phyloP scores from a whole-genome alignment of 768 basidiomycete genomes.

The Trametes coccinea region DNA sequence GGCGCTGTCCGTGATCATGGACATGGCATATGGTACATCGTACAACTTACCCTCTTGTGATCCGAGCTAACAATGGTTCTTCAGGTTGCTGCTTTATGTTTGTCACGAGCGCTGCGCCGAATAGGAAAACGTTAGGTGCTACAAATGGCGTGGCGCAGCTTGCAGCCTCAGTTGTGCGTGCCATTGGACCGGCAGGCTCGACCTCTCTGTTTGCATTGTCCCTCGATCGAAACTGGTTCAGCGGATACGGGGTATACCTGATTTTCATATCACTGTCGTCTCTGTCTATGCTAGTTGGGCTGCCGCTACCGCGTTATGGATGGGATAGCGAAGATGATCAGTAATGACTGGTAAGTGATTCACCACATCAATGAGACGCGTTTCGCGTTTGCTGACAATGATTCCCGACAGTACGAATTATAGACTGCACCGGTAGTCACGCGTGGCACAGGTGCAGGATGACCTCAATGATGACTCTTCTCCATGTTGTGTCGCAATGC shows the following conservation, averaged over 20 bases:
- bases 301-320: constrained; percentile 21
- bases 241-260: constrained; percentile 45
- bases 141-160: constrained; percentile 60
- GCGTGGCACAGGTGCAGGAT: not conserved
- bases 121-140: constrained; percentile 44
- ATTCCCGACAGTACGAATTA: not conserved
- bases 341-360: constrained; percentile 5
- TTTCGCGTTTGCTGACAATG: not conserved
- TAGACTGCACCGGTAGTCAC: not conserved
- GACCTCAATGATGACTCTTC: not conserved
- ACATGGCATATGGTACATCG: constrained; percentile 34
- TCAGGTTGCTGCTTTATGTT: constrained; percentile 36
- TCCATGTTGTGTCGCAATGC: not conserved
- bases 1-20: constrained; percentile 26
- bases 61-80: not conserved
- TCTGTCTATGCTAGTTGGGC: constrained; percentile 20
- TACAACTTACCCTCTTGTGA: not conserved
- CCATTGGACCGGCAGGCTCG: constrained; percentile 53
- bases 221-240: constrained; percentile 42
- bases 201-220: constrained; percentile 61
- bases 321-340: constrained; percentile 24
- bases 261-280: constrained; percentile 24
- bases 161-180: constrained; percentile 46
- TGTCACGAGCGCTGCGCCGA: constrained; percentile 33
- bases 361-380: no score